Evolutionary conservation across 768 basidiomycete species (phyloP), one percentile per base, ranked within the genome.

Genomic region (Filobasidium wieringae): DNA sequence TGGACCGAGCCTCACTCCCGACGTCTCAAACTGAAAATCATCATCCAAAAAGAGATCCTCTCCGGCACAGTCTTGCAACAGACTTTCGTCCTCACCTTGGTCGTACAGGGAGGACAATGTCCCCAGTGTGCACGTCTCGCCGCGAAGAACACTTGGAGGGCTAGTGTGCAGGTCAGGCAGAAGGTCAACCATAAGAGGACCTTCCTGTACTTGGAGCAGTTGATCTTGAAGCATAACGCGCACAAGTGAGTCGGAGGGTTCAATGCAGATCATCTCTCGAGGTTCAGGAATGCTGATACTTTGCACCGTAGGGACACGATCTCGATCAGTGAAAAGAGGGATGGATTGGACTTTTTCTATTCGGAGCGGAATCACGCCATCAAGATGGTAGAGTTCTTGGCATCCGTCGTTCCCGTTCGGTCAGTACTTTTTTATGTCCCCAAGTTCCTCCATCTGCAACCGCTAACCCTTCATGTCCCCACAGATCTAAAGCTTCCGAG

Each of bases 1-100:
- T 99, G 95, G 95, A 99, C 95, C 22, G 95, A 99, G 70, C 95
- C 95, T 2, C 93, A 99, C 76, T 91, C 88, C 36, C 91, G 92
- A 69, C 81, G 95, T 34, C 73, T 97, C 61, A 81, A 89, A 47
- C 83, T 99, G 55, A 93, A 93, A 53, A 76, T 99, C 66, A 95
- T 93, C 0, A 91, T 99, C 61, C 95, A 99, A 77, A 99, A 99
- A 78, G 95, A 97, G 80, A 91, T 93, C 51, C 80, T 99, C 64
- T 87, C 89, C 0, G 85, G 86, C 39, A 99, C 95, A 0, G 87
- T 99, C 70, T 79, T 97, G 40, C 95, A 97, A 70, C 95, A 97
- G 80, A 83, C 91, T 0, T 99, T 97, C 66, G 91, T 96, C 74
- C 83, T 97, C 63, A 90, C 95, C 72, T 91, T 90, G 68, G 82